These are phyloP conservation scores for Candida krabiensis DNA, from an alignment of 805 yeast species.

Conservation along the genomic window DNA sequence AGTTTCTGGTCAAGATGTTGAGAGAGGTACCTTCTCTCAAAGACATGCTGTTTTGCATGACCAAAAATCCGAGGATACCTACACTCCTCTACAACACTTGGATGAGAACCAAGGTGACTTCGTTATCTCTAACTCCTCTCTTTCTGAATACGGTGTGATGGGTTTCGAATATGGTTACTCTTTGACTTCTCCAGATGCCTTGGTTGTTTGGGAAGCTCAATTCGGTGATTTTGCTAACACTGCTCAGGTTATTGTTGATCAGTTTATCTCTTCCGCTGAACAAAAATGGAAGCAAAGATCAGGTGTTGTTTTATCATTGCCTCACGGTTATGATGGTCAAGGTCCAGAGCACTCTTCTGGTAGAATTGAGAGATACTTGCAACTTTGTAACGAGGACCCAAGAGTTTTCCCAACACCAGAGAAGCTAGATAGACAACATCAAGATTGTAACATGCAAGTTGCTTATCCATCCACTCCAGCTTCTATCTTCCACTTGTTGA, in stretches of 20 bases:
- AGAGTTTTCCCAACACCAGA: conserved; percentile 88
- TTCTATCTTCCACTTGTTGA: conserved; percentile 89
- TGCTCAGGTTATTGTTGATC: conserved; percentile 96
- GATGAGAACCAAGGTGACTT: conserved; percentile 82
- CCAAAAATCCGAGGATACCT: conserved; percentile 79
- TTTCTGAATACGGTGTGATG: conserved; percentile 98
- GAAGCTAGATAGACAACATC: conserved; percentile 94
- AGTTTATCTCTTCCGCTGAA: conserved; percentile 95
- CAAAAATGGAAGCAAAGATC: conserved; percentile 99
- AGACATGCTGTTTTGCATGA: conserved; percentile 98
- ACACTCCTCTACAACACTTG: conserved; percentile 83
- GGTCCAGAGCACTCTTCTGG: conserved; percentile 99
- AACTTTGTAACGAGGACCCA: conserved; percentile 93
- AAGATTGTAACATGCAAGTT: conserved; percentile 96
- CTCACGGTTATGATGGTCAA: conserved; percentile 99
- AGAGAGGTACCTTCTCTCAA: conserved; percentile 99
- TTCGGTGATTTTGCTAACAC: conserved; percentile 99
- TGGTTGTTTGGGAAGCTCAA: conserved; percentile 99
- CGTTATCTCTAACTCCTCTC: conserved; percentile 87
- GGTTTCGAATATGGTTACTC: conserved; percentile 99
- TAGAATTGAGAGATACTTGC: conserved; percentile 94
- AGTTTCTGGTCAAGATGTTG: conserved; percentile 99
- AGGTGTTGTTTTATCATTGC: conserved; percentile 90
- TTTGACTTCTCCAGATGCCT: conserved; percentile 93
- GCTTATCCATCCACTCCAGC: conserved; percentile 99